A percentile compares a stretch with the other conserved stretches of the same genome.
Evolutionary conservation across 306 rosid species (phyloP).

Genomic region (Psophocarpus tetragonolobus): DNA sequence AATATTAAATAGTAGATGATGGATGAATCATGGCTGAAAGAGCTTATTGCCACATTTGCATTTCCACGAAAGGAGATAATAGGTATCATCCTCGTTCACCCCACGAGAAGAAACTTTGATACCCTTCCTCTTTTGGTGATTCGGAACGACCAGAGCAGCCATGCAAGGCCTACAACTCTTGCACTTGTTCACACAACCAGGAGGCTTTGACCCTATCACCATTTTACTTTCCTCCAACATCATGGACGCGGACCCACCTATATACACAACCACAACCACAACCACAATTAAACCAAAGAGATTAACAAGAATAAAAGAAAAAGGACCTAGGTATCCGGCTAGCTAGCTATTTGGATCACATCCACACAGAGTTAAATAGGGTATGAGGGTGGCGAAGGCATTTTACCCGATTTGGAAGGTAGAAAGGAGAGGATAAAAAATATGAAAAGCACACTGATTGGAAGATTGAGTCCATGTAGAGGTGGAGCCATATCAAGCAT

Average conservation of each 20-base stretch:
- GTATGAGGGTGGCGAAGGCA: background rate
- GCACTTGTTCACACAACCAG: constrained; percentile 74
- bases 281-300: background rate
- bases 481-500: constrained; percentile 64
- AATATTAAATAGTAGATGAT: background rate
- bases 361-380: constrained; percentile 32
- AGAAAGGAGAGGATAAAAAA: constrained; percentile 51
- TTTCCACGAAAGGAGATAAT: constrained; percentile 87
- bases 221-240: constrained; percentile 34
- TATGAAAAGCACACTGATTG: constrained; percentile 64
- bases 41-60: constrained; percentile 82
- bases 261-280: no score
- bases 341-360: background rate
- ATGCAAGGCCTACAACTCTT: constrained; percentile 79
- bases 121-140: constrained; percentile 44
- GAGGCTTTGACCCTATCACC: constrained; percentile 90
- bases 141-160: constrained; percentile 73
- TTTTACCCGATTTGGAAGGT: constrained; percentile 63
- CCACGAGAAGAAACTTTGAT: constrained; percentile 39
- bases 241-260: constrained; percentile 42
- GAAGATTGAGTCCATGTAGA: constrained; percentile 40
- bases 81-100: constrained; percentile 65
- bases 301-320: background rate
- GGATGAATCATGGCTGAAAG: constrained; percentile 57
- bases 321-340: no score